A percentile compares a stretch with the other conserved stretches of the same genome.
phyloP scores from a whole-genome alignment of 75 land plant species.

The Cunninghamia lanceolata region DNA sequence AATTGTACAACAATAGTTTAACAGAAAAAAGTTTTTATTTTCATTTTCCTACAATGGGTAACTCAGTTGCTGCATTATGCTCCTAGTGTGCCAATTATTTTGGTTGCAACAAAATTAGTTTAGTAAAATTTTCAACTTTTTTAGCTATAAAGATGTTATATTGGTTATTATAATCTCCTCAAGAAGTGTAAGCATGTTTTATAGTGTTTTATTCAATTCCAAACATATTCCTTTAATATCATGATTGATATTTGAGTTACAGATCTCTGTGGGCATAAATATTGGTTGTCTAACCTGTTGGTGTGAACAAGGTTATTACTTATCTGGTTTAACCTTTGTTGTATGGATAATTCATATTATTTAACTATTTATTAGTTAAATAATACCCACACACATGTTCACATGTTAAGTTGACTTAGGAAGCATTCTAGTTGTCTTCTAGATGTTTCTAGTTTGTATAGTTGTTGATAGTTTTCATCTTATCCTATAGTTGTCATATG shows the following conservation, averaged over 20 bases:
- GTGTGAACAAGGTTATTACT: too few relatives aligned
- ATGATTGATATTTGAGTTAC: not conserved
- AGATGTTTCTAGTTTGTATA: too few relatives aligned
- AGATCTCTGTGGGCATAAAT: conserved; percentile 81
- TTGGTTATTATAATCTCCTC: not conserved
- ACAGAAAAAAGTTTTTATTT: not conserved
- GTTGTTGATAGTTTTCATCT: too few relatives aligned
- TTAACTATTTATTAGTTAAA: too few relatives aligned
- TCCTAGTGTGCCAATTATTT: conserved; percentile 68
- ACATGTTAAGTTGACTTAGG: too few relatives aligned
- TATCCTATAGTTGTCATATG: too few relatives aligned
- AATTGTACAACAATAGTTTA: not conserved
- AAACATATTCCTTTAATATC: not conserved
- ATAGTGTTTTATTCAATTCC: not conserved
- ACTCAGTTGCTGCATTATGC: conserved; percentile 80
- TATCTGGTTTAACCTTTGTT: too few relatives aligned
- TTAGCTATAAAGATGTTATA: not conserved
- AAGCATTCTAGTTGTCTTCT: too few relatives aligned
- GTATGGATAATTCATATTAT: too few relatives aligned
- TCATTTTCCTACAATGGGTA: conserved; percentile 47
- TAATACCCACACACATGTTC: too few relatives aligned
- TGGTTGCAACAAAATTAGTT: conserved; percentile 82
- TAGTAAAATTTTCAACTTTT: conserved; percentile 12
- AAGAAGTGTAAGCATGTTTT: not conserved
- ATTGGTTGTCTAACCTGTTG: conserved; percentile 63